Percentiles rank a stretch among this genome's conserved stretches.
phyloP scores from a whole-genome alignment of 1,284 basidiomycete genomes.

The Ceratobasidium sp. region DNA sequence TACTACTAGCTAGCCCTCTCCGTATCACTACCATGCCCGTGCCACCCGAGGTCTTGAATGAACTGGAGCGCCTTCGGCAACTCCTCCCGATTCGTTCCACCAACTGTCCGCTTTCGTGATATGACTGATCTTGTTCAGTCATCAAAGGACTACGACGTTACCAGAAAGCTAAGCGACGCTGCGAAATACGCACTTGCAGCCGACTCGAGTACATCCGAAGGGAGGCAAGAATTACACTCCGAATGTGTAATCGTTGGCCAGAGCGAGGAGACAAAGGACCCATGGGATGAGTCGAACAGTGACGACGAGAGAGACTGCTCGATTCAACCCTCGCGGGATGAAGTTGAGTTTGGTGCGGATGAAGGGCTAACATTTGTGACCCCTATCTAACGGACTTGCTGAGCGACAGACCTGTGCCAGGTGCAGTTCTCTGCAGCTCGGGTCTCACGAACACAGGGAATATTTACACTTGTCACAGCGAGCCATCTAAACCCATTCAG shows the following conservation, averaged over 20 bases:
- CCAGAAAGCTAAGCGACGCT: background rate
- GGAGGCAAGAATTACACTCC: background rate
- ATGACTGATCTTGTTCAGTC: too few relatives aligned
- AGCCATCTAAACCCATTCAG: too few relatives aligned
- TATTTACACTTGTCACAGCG: too few relatives aligned
- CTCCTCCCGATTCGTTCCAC: too few relatives aligned
- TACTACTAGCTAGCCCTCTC: too few relatives aligned
- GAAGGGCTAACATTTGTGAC: background rate
- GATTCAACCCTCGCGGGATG: background rate
- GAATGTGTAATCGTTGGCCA: background rate
- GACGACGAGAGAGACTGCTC: slow-evolving; percentile 1
- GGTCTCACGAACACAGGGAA: background rate
- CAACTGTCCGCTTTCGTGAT: too few relatives aligned
- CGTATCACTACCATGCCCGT: too few relatives aligned
- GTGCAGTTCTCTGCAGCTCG: background rate
- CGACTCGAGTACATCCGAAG: background rate
- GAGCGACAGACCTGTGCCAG: background rate
- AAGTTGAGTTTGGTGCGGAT: background rate
- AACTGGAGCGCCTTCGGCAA: too few relatives aligned
- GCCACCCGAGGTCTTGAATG: too few relatives aligned
- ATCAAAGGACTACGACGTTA: background rate
- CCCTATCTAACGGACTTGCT: background rate
- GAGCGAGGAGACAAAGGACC: background rate
- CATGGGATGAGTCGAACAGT: slow-evolving; percentile 3
- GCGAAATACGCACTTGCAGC: background rate